Base-by-base conservation (phyloP, 805 yeast species). In the Metschnikowia gelsemii region DNA sequence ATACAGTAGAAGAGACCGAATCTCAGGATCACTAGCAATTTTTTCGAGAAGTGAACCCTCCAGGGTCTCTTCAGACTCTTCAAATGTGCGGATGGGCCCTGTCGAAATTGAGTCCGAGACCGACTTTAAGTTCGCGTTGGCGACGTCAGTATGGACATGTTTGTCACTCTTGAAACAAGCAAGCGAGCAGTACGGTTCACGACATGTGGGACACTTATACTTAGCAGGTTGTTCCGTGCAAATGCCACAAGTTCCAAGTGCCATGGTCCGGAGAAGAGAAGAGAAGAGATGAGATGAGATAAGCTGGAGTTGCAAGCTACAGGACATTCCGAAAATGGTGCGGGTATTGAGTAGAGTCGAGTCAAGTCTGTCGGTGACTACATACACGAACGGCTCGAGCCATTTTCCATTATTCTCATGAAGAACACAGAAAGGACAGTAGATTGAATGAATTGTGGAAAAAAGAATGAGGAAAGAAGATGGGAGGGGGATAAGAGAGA, bases 131-230 rank as follows among this genome's bases (percentile, higher is more conserved):
- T 30, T 14, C 3, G 19, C 3, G 9, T 23, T 24, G 11, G 14
- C 16, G 26, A 19, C 23, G 8, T 17, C 33, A 13, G 21, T 33
- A 14, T 63, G 71, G 24, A 35, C 45, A 48, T 74, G 79, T 2
- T 43, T 33, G 11, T 58, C 71, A 24, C 70, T 56, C 52, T 81
- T 84, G 61, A 67, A 85, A 52, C 95, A 86, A 2, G 42, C 53
- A 5, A 86, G 52, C 0, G 85, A 77, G 57, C 95, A 86, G 49
- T 70, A 70, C 5, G 57, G 70, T 43, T 58, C 42, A 3, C 35
- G 17, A 46, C 87, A 81, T 35, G 57, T 60, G 0, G 87, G 83
- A 45, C 87, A 81, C 52, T 70, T 75, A 61, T 81, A 81, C 49
- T 76, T 76, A 19, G 79, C 64, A 35, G 56, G 52, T 4, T 49